Conservation (phyloP, 2,329 filamentous ascomycete species). For the Diplocarpon rosae region DNA sequence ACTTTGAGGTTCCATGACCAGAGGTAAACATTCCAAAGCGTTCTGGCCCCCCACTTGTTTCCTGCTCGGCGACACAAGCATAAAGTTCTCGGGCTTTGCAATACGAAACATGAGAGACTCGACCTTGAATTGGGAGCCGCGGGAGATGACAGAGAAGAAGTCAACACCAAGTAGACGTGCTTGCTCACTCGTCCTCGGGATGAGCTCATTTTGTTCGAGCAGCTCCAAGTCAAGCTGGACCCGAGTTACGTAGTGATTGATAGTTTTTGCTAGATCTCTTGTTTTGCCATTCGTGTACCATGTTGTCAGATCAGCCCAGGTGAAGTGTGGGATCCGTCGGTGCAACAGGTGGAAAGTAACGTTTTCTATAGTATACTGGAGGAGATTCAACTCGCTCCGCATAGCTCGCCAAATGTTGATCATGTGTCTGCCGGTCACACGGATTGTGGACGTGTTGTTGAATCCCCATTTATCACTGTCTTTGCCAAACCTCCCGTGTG, state of each 20-base stretch:
- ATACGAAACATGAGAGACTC: conserved; percentile 98
- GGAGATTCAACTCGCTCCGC: conserved; percentile 79
- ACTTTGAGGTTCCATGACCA: conserved; percentile 96
- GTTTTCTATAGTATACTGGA: conserved; percentile 95
- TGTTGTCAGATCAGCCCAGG: conserved; percentile 62
- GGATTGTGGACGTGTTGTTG: conserved; percentile 83
- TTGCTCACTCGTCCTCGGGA: conserved; percentile 85
- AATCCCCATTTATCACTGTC: conserved; percentile 88
- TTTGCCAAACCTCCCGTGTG: conserved; percentile 74
- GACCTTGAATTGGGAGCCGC: conserved; percentile 96
- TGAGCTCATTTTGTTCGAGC: conserved; percentile 77
- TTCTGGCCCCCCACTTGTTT: conserved; percentile 93
- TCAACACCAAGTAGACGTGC: conserved; percentile 86
- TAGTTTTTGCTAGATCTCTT: conserved; percentile 59
- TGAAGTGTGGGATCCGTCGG: conserved; percentile 77
- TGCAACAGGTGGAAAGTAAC: conserved; percentile 87
- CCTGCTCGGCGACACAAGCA: conserved; percentile 78
- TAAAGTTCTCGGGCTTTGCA: conserved; percentile 89
- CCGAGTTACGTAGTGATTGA: conserved; percentile 67
- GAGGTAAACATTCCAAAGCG: conserved; percentile 81
- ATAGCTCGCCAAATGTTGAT: conserved; percentile 97
- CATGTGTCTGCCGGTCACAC: conserved; percentile 87
- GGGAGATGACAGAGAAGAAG: conserved; percentile 91
- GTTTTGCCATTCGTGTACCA: conserved; percentile 68
- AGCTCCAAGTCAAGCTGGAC: conserved; percentile 82